phyloP scores from a whole-genome alignment of 1,284 basidiomycete genomes.

The Rhodotorula sp. region DNA sequence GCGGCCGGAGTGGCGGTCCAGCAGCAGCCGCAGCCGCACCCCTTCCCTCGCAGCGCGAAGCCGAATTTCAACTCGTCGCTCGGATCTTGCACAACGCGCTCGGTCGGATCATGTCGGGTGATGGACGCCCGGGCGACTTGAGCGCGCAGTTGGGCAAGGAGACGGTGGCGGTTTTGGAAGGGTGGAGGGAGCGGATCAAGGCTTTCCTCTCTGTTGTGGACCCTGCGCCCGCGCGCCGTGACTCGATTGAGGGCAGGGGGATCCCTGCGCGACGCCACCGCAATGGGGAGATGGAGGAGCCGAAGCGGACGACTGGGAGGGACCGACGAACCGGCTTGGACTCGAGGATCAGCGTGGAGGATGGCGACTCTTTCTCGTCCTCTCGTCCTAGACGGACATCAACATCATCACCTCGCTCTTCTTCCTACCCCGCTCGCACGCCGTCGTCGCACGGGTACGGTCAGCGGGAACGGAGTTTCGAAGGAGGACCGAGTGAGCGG shows the following conservation, averaged over 20 bases:
- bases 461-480: too few relatives aligned
- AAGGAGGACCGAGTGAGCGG: too few relatives aligned
- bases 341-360: too few relatives aligned
- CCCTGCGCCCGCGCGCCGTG: too few relatives aligned
- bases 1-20: not conserved
- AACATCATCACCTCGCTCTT: too few relatives aligned
- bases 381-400: too few relatives aligned
- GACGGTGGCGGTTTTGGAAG: not conserved
- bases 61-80: not conserved
- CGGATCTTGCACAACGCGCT: conserved; percentile 1
- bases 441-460: too few relatives aligned
- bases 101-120: not conserved
- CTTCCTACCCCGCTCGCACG: too few relatives aligned
- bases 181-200: not conserved
- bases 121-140: conserved; percentile 1
- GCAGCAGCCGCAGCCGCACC: not conserved
- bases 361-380: too few relatives aligned
- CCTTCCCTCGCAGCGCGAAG: not conserved
- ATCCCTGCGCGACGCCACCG: not conserved
- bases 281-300: not conserved
- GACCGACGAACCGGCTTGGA: not conserved
- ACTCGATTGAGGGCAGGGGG: too few relatives aligned
- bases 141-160: not conserved
- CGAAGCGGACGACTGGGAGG: not conserved
- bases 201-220: not conserved